phyloP scores from a whole-genome alignment of 805 yeast genomes.

The Priceomyces melissophilus region DNA sequence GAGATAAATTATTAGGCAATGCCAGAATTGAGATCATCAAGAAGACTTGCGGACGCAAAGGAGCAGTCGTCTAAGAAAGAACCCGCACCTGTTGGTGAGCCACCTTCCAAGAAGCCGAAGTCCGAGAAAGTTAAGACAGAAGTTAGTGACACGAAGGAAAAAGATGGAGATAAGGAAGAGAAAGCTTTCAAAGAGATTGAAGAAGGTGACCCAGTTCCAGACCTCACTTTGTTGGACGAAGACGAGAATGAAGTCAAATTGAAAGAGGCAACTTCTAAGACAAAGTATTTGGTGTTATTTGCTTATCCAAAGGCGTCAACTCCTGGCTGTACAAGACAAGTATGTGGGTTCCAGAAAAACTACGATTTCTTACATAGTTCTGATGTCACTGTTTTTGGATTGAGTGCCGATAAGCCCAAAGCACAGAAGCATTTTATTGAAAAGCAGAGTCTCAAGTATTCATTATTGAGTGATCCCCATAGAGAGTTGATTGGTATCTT shows the following conservation, averaged over 20 bases:
- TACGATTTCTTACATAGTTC: conserved; percentile 47
- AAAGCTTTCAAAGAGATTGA: conserved; percentile 21
- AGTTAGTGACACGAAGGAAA: conserved; percentile 6
- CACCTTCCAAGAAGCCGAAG: conserved; percentile 15
- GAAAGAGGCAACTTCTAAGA: conserved; percentile 24
- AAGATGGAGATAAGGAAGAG: conserved; percentile 9
- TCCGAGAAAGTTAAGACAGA: conserved; percentile 3
- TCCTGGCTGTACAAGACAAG: conserved; percentile 96
- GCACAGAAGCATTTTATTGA: conserved; percentile 73
- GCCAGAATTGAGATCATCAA: conserved; percentile 40
- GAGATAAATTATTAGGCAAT: conserved; percentile 8
- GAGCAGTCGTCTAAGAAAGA: conserved; percentile 10
- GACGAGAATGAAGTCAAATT: conserved; percentile 53
- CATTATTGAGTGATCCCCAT: conserved; percentile 72
- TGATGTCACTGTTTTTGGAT: conserved; percentile 66
- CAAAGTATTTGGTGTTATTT: conserved; percentile 38
- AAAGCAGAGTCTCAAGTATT: conserved; percentile 72
- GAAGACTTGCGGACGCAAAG: conserved; percentile 22
- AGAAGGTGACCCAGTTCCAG: conserved; percentile 67
- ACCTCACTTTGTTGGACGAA: conserved; percentile 60
- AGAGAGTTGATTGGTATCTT: conserved; percentile 64
- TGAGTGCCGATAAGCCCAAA: conserved; percentile 77
- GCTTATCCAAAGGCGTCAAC: conserved; percentile 93
- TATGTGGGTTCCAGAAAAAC: conserved; percentile 77
- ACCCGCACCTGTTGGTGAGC: conserved; percentile 9